Percentiles rank a stretch among this genome's conserved stretches.
Conservation (phyloP, 768 basidiomycete species). For the Boletus barrowsii region DNA sequence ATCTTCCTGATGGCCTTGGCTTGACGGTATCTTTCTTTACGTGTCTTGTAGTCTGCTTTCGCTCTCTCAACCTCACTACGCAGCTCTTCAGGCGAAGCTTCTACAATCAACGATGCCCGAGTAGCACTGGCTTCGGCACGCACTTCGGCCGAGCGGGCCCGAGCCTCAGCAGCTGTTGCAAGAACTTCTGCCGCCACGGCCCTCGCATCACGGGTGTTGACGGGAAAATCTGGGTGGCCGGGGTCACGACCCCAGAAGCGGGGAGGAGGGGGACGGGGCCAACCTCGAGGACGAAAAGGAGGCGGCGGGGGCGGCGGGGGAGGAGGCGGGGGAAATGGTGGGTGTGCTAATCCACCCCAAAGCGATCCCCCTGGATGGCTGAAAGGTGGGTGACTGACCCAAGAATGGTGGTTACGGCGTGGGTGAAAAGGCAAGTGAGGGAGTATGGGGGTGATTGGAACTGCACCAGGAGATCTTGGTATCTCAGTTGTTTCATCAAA, state of each 20-base stretch:
- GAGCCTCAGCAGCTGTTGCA: slow-evolving; percentile 17
- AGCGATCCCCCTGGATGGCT: slow-evolving; percentile 8
- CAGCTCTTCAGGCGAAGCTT: slow-evolving; percentile 23
- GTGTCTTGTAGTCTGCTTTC: slow-evolving; percentile 61
- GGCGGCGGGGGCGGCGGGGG: not conserved
- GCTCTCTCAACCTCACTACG: slow-evolving; percentile 56
- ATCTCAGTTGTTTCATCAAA: slow-evolving; percentile 1
- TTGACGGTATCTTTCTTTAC: slow-evolving; percentile 67
- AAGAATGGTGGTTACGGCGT: slow-evolving; percentile 24
- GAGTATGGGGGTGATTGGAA: slow-evolving; percentile 15
- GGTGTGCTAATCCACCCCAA: slow-evolving; percentile 19
- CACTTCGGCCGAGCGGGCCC: slow-evolving; percentile 5
- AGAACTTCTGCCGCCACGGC: slow-evolving; percentile 13
- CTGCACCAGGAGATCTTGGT: slow-evolving; percentile 6
- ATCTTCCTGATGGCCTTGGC: slow-evolving; percentile 51
- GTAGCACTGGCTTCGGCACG: not conserved
- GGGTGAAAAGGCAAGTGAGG: slow-evolving; percentile 15
- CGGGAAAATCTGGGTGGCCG: not conserved
- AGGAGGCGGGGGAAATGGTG: slow-evolving; percentile 20
- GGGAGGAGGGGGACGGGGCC: slow-evolving; percentile 27
- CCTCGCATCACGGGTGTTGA: slow-evolving; percentile 8
- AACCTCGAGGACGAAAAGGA: slow-evolving; percentile 11
- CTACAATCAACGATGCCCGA: not conserved
- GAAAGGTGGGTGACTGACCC: slow-evolving; percentile 19
- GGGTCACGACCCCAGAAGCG: slow-evolving; percentile 14